These are phyloP conservation scores for Blastobotrys terrestris DNA, from an alignment of 805 yeast genomes.

Conservation along the genomic window DNA sequence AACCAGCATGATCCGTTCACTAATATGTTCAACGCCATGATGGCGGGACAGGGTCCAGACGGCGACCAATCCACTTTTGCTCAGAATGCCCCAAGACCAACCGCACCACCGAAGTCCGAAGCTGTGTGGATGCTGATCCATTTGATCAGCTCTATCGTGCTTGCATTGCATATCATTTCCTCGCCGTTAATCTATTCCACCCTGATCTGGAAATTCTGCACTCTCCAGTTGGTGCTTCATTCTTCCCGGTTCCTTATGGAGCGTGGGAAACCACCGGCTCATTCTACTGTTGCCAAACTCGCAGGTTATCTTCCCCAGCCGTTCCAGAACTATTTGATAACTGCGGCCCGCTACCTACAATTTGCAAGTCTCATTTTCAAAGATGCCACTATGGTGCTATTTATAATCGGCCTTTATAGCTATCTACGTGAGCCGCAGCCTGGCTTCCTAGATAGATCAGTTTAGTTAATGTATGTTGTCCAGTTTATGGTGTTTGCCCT, in stretches of 20 bases:
- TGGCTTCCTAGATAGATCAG: not conserved
- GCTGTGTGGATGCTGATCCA: conserved; percentile 22
- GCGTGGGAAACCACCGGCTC: conserved; percentile 19
- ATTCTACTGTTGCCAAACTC: conserved; percentile 21
- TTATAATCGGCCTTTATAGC: conserved; percentile 21
- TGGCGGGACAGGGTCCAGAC: conserved; percentile 1
- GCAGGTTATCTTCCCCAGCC: conserved; percentile 26
- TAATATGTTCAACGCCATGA: not conserved
- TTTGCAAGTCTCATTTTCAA: conserved; percentile 13
- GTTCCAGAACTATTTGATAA: conserved; percentile 21
- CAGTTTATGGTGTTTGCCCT: too few species aligned
- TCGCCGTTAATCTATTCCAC: not conserved
- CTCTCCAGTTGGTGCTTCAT: conserved; percentile 20
- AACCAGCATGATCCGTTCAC: conserved; percentile 2
- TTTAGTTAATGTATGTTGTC: conserved; percentile 8
- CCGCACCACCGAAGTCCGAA: not conserved
- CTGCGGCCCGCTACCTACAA: conserved; percentile 15
- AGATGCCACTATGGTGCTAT: conserved; percentile 26
- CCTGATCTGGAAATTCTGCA: conserved; percentile 19
- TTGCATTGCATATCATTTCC: conserved; percentile 18
- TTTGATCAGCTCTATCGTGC: conserved; percentile 12
- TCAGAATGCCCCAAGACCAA: not conserved
- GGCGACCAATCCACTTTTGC: not conserved
- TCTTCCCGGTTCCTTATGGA: conserved; percentile 23
- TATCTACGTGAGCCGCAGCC: not conserved